A percentile compares a stretch with the other conserved stretches of the same genome.
phyloP scores from a whole-genome alignment of 352 stramenopile genomes.

The Pythium diclinum region DNA sequence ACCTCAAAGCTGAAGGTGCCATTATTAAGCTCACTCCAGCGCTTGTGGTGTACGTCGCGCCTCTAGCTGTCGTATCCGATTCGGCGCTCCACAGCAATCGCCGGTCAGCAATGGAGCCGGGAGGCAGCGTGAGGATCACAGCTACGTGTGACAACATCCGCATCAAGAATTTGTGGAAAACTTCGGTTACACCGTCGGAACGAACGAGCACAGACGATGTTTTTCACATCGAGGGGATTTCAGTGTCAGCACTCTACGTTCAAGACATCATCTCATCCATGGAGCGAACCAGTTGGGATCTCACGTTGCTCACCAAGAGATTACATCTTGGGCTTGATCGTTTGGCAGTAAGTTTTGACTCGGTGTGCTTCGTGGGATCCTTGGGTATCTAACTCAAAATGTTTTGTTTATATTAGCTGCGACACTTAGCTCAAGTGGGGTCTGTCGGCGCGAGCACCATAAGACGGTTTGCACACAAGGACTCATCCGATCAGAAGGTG shows the following conservation, averaged over 20 bases:
- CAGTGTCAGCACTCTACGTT: slow-evolving; percentile 12
- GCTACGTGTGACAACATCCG: not conserved
- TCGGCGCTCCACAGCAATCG: slow-evolving; percentile 10
- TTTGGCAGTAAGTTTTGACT: slow-evolving; percentile 10
- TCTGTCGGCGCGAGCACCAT: not conserved
- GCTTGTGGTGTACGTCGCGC: slow-evolving; percentile 10
- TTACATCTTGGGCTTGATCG: slow-evolving; percentile 9
- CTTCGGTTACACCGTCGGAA: not conserved
- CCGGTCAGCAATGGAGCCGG: slow-evolving; percentile 10
- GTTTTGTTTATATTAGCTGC: slow-evolving; percentile 4
- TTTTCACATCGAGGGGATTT: not conserved
- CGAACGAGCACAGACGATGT: not conserved
- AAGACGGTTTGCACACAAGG: not conserved
- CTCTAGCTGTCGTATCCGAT: slow-evolving; percentile 9
- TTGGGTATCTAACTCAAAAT: not conserved
- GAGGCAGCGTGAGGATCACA: slow-evolving; percentile 14
- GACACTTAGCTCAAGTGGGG: slow-evolving; percentile 9
- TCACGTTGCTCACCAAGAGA: not conserved
- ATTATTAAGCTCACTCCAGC: slow-evolving; percentile 12
- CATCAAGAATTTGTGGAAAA: slow-evolving; percentile 15
- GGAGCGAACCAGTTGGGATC: slow-evolving; percentile 10
- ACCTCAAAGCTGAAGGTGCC: slow-evolving; percentile 7
- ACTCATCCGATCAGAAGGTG: not conserved
- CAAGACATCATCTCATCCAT: slow-evolving; percentile 14
- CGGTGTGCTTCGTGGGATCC: not conserved